Percentiles rank a stretch among this genome's conserved stretches.
phyloP scores from a whole-genome alignment of 768 basidiomycete genomes.

The Melanogaster broomeanus region DNA sequence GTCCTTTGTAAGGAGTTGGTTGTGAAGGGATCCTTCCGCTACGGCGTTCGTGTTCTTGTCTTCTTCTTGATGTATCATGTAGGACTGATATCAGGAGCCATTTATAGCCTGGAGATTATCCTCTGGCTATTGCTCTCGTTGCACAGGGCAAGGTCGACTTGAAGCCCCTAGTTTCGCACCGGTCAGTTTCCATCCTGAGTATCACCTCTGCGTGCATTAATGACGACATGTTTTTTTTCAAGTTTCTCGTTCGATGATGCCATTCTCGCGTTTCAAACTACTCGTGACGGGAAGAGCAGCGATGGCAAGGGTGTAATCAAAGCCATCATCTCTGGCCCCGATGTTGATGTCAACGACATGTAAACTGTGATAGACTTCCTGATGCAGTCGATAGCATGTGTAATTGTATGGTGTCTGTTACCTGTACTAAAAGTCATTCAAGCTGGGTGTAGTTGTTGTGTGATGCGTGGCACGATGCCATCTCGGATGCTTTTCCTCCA shows the following conservation, averaged over 20 bases:
- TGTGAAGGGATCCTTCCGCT: slow-evolving; percentile 92
- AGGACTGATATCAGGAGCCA: not conserved
- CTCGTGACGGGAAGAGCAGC: slow-evolving; percentile 73
- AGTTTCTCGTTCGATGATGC: slow-evolving; percentile 81
- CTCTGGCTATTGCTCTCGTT: slow-evolving; percentile 81
- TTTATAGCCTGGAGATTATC: slow-evolving; percentile 77
- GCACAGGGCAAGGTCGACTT: slow-evolving; percentile 82
- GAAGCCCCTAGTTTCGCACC: slow-evolving; percentile 86
- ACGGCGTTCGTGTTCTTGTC: slow-evolving; percentile 53
- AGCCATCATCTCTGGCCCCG: slow-evolving; percentile 84
- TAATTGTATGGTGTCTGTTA: too few species aligned
- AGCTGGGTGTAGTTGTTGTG: too few species aligned
- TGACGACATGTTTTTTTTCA: slow-evolving; percentile 4
- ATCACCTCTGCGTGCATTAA: not conserved
- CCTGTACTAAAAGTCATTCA: too few species aligned
- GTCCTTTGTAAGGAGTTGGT: slow-evolving; percentile 77
- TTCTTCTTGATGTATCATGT: not conserved
- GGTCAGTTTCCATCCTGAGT: slow-evolving; percentile 43
- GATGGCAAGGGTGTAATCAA: slow-evolving; percentile 92
- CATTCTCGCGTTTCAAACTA: slow-evolving; percentile 78
- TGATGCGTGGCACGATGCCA: too few species aligned
- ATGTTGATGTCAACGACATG: slow-evolving; percentile 45
- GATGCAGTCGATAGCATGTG: not conserved
- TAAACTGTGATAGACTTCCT: slow-evolving; percentile 19
- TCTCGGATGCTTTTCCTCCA: too few species aligned